Conservation (phyloP, 768 basidiomycete genomes). For the Arthromyces matolae region DNA sequence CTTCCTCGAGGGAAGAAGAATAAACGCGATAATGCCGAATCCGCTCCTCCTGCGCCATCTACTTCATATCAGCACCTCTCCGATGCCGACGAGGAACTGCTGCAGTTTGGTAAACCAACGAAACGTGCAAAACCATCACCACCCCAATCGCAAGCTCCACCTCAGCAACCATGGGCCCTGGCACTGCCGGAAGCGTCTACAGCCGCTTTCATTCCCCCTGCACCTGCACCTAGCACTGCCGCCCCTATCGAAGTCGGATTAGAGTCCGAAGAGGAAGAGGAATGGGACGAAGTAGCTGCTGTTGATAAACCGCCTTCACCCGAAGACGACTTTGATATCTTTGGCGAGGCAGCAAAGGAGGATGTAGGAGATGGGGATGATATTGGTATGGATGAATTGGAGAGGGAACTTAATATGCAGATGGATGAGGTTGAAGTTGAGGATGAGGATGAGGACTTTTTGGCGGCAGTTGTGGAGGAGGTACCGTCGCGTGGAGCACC, state of each 20-base stretch:
- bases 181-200: constrained; percentile 36
- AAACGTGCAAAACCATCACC: constrained; percentile 32
- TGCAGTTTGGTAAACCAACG: constrained; percentile 47
- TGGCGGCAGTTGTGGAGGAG: constrained; percentile 34
- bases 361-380: constrained; percentile 31
- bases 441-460: constrained; percentile 55
- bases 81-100: constrained; percentile 43
- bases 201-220: constrained; percentile 24
- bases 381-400: constrained; percentile 37
- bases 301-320: constrained; percentile 13
- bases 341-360: constrained; percentile 21
- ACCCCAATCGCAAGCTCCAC: constrained; percentile 15
- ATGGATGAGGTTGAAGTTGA: constrained; percentile 42
- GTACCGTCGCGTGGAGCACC: constrained; percentile 14
- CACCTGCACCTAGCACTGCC: constrained; percentile 19
- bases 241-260: constrained; percentile 16
- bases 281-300: constrained; percentile 48
- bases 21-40: constrained; percentile 26
- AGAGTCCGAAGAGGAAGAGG: constrained; percentile 41
- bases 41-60: constrained; percentile 3
- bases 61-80: constrained; percentile 10
- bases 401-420: constrained; percentile 34
- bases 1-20: constrained; percentile 16
- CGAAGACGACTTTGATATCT: constrained; percentile 28
- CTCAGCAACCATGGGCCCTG: no score